Evolutionary conservation across 2,329 filamentous ascomycete genomes (phyloP), one percentile per base, ranked within the genome.

Genomic region (Pestalotiopsis sp.): DNA sequence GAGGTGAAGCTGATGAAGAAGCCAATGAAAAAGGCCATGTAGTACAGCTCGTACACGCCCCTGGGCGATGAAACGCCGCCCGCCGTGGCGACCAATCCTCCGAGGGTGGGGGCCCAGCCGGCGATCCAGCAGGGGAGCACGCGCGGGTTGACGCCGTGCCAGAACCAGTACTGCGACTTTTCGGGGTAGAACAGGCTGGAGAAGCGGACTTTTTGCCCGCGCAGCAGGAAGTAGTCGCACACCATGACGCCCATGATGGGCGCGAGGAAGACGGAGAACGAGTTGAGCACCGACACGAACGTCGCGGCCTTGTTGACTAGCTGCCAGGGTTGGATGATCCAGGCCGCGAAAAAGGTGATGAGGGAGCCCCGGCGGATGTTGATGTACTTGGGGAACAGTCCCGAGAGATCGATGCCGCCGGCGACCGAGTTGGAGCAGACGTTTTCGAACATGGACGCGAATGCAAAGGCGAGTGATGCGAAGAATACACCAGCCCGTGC

Each of bases 21-120:
- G 0, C 69, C 69, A 25, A 69, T 67, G 63, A 71, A 71, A 63
- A 71, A 71, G n/a, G 69, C 69, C 20, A 69, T 67, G 25, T 69
- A 71, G 39, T 71, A 69, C 14, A 71, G 66, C 66, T 71, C 62
- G 38, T 52, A 64, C 6, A 71, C 45, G 4, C 66, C 69, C n/a
- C 61, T 60, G 5, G 69, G 69, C 38, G 68, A 20, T 69, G 70
- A 61, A 7, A 67, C 76, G 58, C 77, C 73, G 23, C 77, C 69
- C 9, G 80, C 78, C 5, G 77, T 80, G 63, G 80, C 73, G 23
- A 83, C 64, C 59, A 82, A 70, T 14, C 81, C 79, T 9, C 82
- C 76, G 64, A 84, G 76, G 0, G 80, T 83, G 2, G 80, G 81
- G n/a, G 78, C 79, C 79, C 80, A 83, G 4, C 82, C 82, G 60